phyloP scores from a whole-genome alignment of 352 stramenopile species.

The Phytophthora tentaculata region DNA sequence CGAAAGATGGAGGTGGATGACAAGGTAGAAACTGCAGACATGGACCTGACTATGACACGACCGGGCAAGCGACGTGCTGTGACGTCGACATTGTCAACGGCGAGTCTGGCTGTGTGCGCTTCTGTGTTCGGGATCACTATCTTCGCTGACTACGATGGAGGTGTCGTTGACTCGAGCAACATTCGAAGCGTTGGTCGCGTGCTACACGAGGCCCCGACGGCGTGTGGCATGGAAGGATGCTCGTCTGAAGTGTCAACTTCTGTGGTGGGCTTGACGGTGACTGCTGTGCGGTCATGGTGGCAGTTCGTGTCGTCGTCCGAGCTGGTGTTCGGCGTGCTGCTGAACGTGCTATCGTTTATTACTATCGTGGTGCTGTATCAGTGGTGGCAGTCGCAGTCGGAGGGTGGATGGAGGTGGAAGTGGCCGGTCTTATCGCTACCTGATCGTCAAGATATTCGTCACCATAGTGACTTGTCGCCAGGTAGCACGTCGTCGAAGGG shows the following conservation, averaged over 20 bases:
- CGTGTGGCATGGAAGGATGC: conserved; percentile 38
- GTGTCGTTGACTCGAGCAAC: conserved; percentile 37
- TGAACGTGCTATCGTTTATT: conserved; percentile 79
- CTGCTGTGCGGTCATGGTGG: conserved; percentile 50
- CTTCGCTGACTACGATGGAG: conserved; percentile 62
- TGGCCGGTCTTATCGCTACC: conserved; percentile 1
- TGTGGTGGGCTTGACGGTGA: conserved; percentile 39
- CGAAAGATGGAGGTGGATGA: conserved; percentile 33
- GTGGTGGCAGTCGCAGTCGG: conserved; percentile 47
- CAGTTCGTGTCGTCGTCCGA: conserved; percentile 64
- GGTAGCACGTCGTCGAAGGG: neutral
- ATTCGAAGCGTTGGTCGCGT: conserved; percentile 65
- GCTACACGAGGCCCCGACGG: conserved; percentile 63
- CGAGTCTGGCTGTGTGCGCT: conserved; percentile 69
- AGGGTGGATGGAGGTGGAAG: conserved; percentile 16
- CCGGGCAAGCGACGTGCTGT: conserved; percentile 49
- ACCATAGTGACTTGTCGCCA: neutral
- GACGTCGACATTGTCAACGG: conserved; percentile 53
- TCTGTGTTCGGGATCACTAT: conserved; percentile 85
- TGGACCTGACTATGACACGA: conserved; percentile 24
- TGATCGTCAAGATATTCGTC: neutral
- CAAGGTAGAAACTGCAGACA: conserved; percentile 23
- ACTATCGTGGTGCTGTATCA: conserved; percentile 72
- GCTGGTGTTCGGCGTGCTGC: conserved; percentile 62
- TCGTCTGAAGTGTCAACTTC: conserved; percentile 32